A percentile compares a stretch with the other conserved stretches of the same genome.
Conservation (phyloP, 805 yeast species). For the Myxozyma vanderwaltii region DNA sequence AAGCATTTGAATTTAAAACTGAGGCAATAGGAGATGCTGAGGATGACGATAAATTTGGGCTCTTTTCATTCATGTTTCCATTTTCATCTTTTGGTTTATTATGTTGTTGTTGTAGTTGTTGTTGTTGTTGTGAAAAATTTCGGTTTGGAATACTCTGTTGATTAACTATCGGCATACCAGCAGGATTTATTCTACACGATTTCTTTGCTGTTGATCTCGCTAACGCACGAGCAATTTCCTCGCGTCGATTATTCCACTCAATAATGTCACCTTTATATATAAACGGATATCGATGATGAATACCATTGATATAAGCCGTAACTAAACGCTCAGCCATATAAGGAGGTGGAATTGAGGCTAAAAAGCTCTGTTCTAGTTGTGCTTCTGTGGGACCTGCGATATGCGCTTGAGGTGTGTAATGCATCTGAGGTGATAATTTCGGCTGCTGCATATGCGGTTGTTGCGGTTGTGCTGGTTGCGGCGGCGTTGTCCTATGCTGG, state of each 20-base stretch:
- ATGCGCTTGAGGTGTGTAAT: not conserved
- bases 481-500: not conserved
- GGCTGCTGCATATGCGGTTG: not conserved
- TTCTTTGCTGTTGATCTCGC: slow-evolving; percentile 13
- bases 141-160: not conserved
- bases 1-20: not conserved
- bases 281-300: slow-evolving; percentile 30
- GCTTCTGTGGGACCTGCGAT: slow-evolving; percentile 1
- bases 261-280: slow-evolving; percentile 18
- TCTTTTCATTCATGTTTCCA: not conserved
- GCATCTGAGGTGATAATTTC: not conserved
- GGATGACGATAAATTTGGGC: not conserved
- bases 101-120: not conserved
- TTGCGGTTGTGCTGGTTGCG: not conserved
- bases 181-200: not conserved
- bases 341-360: slow-evolving; percentile 17
- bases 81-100: not conserved
- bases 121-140: not conserved
- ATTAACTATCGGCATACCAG: not conserved
- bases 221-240: slow-evolving; percentile 18
- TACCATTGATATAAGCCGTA: slow-evolving; percentile 25
- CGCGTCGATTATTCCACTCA: slow-evolving; percentile 17
- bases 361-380: slow-evolving; percentile 15
- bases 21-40: not conserved
- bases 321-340: slow-evolving; percentile 23